Evolutionary conservation across 257 asterid genomes (phyloP).

Genomic region (Solanum chiquidenum): DNA sequence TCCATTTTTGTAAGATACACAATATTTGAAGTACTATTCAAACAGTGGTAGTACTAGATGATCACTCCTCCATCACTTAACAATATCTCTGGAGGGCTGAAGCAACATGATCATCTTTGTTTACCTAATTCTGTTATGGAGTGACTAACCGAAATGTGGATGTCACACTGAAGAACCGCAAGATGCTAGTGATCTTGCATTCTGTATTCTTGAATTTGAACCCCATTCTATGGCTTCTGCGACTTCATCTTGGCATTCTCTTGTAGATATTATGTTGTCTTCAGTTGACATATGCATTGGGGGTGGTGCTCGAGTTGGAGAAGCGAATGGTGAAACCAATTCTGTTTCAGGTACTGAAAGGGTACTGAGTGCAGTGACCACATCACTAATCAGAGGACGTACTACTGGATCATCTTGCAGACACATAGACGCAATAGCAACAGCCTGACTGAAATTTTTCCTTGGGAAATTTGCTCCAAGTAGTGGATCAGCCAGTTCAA

Average conservation of each 20-base stretch:
- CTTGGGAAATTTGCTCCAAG: conserved; percentile 45
- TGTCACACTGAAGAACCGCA: conserved; percentile 7
- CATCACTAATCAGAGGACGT: conserved; percentile 75
- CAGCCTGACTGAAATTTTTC: conserved; percentile 65
- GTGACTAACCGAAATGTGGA: not conserved
- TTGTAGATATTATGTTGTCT: not conserved
- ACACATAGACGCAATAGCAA: conserved; percentile 80
- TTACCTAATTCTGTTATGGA: not conserved
- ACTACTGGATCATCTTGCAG: conserved; percentile 51
- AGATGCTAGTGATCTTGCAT: conserved; percentile 3
- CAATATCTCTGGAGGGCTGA: not conserved
- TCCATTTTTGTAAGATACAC: not conserved
- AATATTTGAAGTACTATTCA: not conserved
- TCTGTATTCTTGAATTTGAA: conserved; percentile 36
- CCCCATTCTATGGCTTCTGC: conserved; percentile 95
- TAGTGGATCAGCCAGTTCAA: conserved; percentile 59
- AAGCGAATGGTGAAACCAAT: not conserved
- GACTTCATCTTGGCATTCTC: conserved; percentile 47
- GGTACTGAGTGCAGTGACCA: conserved; percentile 77
- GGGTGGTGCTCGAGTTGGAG: conserved; percentile 12
- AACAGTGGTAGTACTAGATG: not conserved
- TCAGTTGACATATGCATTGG: not conserved
- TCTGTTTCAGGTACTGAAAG: conserved; percentile 37
- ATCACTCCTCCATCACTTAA: not conserved
- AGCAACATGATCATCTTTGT: not conserved